Evolutionary conservation across 2,329 filamentous ascomycete species (phyloP).

Genomic region (Herpotrichia juniperi): DNA sequence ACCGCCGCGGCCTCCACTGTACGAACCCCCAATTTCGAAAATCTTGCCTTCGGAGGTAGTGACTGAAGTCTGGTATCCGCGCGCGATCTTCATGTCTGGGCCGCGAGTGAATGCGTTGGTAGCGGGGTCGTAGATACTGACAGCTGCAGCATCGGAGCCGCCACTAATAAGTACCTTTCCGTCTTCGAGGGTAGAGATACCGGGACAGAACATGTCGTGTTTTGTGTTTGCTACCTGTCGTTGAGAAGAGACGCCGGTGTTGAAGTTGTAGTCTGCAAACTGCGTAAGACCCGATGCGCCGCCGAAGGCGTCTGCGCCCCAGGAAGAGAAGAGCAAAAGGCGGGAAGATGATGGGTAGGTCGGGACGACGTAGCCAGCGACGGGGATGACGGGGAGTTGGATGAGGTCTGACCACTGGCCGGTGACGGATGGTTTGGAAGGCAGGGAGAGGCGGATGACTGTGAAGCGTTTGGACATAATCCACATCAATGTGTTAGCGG

Average conservation of each 20-base stretch:
- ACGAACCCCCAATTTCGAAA: constrained; percentile 66
- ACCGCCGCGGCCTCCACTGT: constrained; percentile 54
- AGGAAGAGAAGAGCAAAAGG: neutral
- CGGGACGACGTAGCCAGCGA: neutral
- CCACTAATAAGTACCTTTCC: constrained; percentile 61
- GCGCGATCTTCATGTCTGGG: constrained; percentile 60
- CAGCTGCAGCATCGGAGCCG: constrained; percentile 56
- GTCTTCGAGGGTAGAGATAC: constrained; percentile 56
- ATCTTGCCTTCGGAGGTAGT: constrained; percentile 60
- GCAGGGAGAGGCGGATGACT: neutral
- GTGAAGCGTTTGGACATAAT: neutral
- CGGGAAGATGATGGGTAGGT: neutral
- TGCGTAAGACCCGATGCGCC: constrained; percentile 32
- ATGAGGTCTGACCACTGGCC: neutral
- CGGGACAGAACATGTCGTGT: constrained; percentile 65
- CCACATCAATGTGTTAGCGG: neutral
- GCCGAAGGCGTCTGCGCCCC: constrained; percentile 18
- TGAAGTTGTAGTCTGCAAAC: constrained; percentile 37
- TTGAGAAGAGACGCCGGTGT: constrained; percentile 25
- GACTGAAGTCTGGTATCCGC: constrained; percentile 63
- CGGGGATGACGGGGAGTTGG: neutral
- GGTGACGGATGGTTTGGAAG: neutral
- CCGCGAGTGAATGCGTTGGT: constrained; percentile 56
- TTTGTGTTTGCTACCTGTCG: constrained; percentile 47
- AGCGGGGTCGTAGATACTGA: constrained; percentile 50